These are phyloP conservation scores for Mrakia gelida DNA, from an alignment of 768 basidiomycete genomes.

Conservation along the genomic window DNA sequence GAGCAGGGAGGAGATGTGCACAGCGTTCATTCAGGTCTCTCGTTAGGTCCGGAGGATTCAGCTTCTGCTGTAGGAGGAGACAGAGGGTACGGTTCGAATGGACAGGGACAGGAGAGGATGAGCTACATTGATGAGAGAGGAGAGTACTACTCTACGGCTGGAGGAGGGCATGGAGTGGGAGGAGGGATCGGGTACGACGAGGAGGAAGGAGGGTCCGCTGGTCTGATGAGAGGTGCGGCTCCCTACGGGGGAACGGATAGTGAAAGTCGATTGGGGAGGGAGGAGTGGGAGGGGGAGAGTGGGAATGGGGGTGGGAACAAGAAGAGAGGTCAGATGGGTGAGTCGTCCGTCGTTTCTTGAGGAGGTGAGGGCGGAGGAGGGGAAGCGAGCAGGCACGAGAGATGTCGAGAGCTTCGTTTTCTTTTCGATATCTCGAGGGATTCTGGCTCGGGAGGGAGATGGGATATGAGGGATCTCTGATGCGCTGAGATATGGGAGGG, in stretches of 20 bases:
- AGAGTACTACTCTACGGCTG: not conserved
- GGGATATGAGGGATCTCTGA: no score
- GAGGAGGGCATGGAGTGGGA: not conserved
- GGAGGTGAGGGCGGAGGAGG: not conserved
- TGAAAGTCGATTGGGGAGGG: not conserved
- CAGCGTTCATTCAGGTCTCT: not conserved
- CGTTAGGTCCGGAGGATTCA: conserved; percentile 14
- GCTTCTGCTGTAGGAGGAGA: not conserved
- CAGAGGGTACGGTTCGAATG: not conserved
- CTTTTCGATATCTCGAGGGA: no score
- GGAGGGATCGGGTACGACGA: not conserved
- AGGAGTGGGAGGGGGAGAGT: no score
- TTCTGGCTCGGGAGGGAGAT: no score
- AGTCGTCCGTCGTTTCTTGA: not conserved
- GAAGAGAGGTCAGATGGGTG: conserved; percentile 3
- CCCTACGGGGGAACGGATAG: not conserved
- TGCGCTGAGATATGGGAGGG: no score
- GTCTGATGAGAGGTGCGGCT: not conserved
- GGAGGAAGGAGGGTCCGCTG: not conserved
- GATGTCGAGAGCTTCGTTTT: not conserved
- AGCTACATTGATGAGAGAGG: not conserved
- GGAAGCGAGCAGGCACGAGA: not conserved
- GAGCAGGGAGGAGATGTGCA: not conserved
- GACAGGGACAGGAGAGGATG: not conserved
- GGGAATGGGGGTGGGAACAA: not conserved